phyloP scores from a whole-genome alignment of 148 eudicot genomes.

The Rhododendron simsii region DNA sequence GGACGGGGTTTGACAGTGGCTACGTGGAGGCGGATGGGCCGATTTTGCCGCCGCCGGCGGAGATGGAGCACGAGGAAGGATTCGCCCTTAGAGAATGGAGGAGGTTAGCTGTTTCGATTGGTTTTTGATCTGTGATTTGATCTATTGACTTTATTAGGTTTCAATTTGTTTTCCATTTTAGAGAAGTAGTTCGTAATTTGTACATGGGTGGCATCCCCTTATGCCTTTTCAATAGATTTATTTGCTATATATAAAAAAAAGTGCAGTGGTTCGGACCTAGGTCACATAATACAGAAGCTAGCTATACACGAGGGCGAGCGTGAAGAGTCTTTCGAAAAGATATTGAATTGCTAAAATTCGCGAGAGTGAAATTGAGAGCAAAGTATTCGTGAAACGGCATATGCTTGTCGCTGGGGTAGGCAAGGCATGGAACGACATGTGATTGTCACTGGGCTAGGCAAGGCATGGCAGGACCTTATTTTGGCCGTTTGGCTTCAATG shows the following conservation, averaged over 20 bases:
- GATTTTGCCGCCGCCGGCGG: slow-evolving; percentile 25
- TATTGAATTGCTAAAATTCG: not conserved
- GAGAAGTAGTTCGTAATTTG: not conserved
- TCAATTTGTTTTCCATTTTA: not conserved
- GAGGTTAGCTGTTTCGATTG: slow-evolving; percentile 24
- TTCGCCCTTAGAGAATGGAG: slow-evolving; percentile 48
- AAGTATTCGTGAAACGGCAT: not conserved
- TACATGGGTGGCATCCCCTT: not conserved
- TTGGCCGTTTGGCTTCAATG: not conserved
- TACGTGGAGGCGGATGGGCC: slow-evolving; percentile 19
- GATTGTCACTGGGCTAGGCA: not conserved
- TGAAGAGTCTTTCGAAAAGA: too few species aligned
- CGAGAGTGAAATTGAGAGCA: not conserved
- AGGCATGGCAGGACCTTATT: not conserved
- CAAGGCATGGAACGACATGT: not conserved
- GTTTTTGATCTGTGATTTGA: not conserved
- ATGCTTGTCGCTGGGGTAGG: not conserved
- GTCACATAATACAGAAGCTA: not conserved
- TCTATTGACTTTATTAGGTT: not conserved
- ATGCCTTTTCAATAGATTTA: not conserved
- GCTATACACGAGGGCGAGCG: not conserved
- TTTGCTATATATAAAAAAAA: not conserved
- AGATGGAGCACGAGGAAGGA: slow-evolving; percentile 34
- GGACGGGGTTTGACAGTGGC: slow-evolving; percentile 12
- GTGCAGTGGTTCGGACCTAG: not conserved